Base-by-base conservation (phyloP, 2,329 filamentous ascomycete genomes). In the Fusarium tanahbumbuense region DNA sequence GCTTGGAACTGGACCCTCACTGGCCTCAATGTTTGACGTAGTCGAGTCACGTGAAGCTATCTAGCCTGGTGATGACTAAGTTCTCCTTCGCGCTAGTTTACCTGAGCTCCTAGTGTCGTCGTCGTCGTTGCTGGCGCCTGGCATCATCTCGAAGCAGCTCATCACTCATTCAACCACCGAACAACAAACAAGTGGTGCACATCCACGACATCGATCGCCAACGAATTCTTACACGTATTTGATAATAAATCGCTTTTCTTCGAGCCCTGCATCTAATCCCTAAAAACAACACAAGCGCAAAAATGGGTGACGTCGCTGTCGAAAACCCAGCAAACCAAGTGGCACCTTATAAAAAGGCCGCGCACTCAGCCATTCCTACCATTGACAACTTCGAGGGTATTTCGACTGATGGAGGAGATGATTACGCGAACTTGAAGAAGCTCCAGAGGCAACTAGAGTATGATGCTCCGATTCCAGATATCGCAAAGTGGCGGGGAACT, bases 381-480 rank as follows among this genome's bases (percentile, higher is more conserved):
- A 91, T 97, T 81, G 94, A 97, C 80, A 91, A 92, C 74, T 90
- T 98, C 71, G 95, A 98, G 81, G 94, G 93, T 65, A 85, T 94
- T 67, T 88, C 90, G 18, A 89, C 89, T 59, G 94, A 97, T 77
- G 91, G 90, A 52, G 92, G 90, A 72, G 95, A 98, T 81, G 95
- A 98, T 80, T 99, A 99, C 81, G 93, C 93, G 55, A 94, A 91
- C 42, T 87, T 98, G 81, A 99, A 99, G 87, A 96, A 97, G 85
- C 89, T 98, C 71, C 95, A 99, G 83, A 88, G 95, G 80, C 94
- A 98, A 85, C 85, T 98, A 75, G 96, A 99, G 90, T 98, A 88
- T 75, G 89, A 44, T 53, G 27, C 20, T 53, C 28, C 47, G 44
- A 56, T 56, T 23, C 25, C 40, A 40, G 10, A 32, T 27, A 20